These are phyloP conservation scores for Rosa chinensis DNA, from an alignment of 306 rosid genomes.

Conservation along the genomic window DNA sequence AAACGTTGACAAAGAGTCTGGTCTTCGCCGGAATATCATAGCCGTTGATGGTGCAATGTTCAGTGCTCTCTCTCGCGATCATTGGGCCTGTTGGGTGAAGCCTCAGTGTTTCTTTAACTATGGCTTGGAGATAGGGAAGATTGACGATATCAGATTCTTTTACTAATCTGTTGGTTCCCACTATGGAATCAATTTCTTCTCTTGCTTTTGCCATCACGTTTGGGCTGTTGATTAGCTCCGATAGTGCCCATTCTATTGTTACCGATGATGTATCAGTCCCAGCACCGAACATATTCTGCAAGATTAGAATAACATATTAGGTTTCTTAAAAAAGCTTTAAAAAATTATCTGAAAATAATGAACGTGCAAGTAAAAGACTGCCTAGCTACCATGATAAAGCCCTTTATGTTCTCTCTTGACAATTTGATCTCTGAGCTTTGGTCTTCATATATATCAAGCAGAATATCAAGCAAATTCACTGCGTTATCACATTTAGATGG, in stretches of 20 bases:
- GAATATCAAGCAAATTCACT: constrained; percentile 59
- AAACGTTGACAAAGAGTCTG: constrained; percentile 56
- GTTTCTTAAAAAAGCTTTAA: not conserved
- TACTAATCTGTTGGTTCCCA: constrained; percentile 44
- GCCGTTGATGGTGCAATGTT: constrained; percentile 42
- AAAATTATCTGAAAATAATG: not conserved
- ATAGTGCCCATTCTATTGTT: constrained; percentile 49
- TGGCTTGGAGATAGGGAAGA: constrained; percentile 69
- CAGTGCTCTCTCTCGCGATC: constrained; percentile 50
- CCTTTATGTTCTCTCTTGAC: constrained; percentile 59
- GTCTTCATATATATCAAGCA: constrained; percentile 51
- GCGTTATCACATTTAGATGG: constrained; percentile 15
- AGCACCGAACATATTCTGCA: not conserved
- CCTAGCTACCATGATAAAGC: constrained; percentile 50
- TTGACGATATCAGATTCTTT: constrained; percentile 56
- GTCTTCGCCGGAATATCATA: constrained; percentile 68
- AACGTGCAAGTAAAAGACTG: not conserved
- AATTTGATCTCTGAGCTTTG: constrained; percentile 42
- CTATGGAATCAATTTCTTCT: not conserved
- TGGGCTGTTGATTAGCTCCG: constrained; percentile 26
- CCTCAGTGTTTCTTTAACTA: constrained; percentile 77
- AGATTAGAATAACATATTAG: not conserved
- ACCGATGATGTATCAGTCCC: constrained; percentile 1
- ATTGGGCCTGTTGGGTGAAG: constrained; percentile 77
- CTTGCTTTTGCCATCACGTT: not conserved